These are phyloP conservation scores for Lentinula detonsa DNA, from an alignment of 768 basidiomycete species.

Conservation along the genomic window DNA sequence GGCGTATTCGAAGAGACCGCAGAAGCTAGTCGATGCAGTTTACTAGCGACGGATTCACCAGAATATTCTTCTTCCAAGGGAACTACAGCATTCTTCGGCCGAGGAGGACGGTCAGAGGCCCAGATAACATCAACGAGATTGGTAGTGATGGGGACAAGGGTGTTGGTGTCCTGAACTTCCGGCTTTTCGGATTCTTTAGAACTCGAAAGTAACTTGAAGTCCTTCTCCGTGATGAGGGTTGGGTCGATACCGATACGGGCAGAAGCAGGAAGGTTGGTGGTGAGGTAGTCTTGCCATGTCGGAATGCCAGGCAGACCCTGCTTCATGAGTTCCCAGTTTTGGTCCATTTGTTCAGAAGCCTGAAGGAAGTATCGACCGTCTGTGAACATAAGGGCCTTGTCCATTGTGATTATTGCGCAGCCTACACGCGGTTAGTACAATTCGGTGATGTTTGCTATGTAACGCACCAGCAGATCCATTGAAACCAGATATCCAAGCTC, in stretches of 20 bases:
- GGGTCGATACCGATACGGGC: constrained; percentile 81
- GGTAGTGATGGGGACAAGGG: constrained; percentile 54
- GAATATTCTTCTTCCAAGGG: constrained; percentile 70
- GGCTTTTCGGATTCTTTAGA: constrained; percentile 55
- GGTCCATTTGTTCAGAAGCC: constrained; percentile 83
- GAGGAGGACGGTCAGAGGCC: constrained; percentile 56
- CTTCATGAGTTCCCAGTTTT: constrained; percentile 92
- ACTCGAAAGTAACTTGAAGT: constrained; percentile 69
- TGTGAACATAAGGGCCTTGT: constrained; percentile 81
- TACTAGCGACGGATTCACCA: constrained; percentile 58
- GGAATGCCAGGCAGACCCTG: constrained; percentile 86
- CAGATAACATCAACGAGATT: constrained; percentile 84
- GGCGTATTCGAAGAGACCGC: constrained; percentile 14
- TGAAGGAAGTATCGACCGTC: constrained; percentile 96
- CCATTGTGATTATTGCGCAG: constrained; percentile 67
- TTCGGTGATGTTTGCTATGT: not conserved
- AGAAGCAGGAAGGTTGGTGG: constrained; percentile 39
- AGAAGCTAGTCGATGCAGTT: constrained; percentile 61
- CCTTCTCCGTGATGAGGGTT: constrained; percentile 63
- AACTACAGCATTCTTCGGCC: constrained; percentile 65
- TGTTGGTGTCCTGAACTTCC: constrained; percentile 47
- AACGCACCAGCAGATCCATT: constrained; percentile 83
- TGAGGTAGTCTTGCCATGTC: constrained; percentile 84
- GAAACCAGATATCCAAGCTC: constrained; percentile 90
- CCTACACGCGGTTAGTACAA: constrained; percentile 31